These are phyloP conservation scores for Oidiodendron maius DNA, from an alignment of 495 filamentous ascomycete species.

Conservation along the genomic window DNA sequence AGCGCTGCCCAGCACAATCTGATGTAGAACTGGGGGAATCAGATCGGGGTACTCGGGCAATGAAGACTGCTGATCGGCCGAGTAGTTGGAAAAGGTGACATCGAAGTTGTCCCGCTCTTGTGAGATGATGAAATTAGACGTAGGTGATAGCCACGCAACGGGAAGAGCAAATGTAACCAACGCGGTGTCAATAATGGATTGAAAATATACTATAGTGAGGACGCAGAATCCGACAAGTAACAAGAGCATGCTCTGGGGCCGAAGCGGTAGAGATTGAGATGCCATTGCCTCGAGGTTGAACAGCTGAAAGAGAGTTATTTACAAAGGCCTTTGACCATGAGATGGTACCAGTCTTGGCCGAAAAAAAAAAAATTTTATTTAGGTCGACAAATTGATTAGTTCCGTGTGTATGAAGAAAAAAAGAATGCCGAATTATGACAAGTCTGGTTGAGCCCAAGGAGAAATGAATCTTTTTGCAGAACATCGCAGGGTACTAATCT, in stretches of 20 bases:
- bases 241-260: neutral
- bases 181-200: conserved; percentile 19
- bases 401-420: no score
- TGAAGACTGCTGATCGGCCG: conserved; percentile 22
- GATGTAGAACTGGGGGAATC: conserved; percentile 32
- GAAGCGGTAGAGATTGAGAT: neutral
- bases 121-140: conserved; percentile 25
- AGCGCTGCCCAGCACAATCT: conserved; percentile 28
- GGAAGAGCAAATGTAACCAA: conserved; percentile 28
- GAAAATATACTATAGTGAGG: conserved; percentile 6
- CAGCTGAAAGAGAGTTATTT: no score
- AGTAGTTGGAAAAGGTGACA: conserved; percentile 32
- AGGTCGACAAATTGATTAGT: no score
- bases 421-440: no score
- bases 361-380: no score
- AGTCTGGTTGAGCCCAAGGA: no score
- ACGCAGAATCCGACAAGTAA: neutral
- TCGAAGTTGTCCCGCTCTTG: conserved; percentile 29
- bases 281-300: no score
- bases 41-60: conserved; percentile 23
- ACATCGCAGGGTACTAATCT: no score
- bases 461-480: no score
- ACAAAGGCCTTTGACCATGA: no score
- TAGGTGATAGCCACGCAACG: conserved; percentile 21
- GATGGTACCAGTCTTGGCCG: no score